phyloP scores from a whole-genome alignment of 1,284 basidiomycete species.

The Boletus smithii region DNA sequence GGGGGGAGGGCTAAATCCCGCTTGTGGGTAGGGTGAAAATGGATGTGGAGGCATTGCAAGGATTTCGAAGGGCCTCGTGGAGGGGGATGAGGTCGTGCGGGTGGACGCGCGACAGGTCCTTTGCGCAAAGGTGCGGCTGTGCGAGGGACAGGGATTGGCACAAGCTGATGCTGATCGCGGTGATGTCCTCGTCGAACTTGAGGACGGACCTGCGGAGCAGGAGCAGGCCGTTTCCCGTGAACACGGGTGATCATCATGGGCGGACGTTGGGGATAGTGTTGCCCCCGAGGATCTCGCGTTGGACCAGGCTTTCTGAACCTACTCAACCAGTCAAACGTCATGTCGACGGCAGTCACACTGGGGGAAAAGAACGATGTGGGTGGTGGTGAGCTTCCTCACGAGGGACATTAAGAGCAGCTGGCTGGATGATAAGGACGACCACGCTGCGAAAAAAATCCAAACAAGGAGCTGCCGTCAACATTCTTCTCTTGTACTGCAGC shows the following conservation, averaged over 20 bases:
- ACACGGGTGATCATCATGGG: conserved; percentile 13
- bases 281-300: conserved; percentile 19
- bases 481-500: conserved; percentile 27
- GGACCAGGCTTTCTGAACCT: conserved; percentile 22
- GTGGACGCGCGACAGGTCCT: conserved; percentile 14
- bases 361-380: conserved; percentile 9
- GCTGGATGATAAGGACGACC: conserved; percentile 27
- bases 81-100: conserved; percentile 12
- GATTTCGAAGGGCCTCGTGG: conserved; percentile 17
- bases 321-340: conserved; percentile 31
- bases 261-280: conserved; percentile 17
- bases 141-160: conserved; percentile 13
- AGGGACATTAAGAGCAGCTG: conserved; percentile 31
- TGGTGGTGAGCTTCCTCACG: conserved; percentile 11
- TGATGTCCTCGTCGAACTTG: conserved; percentile 23
- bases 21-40: conserved; percentile 28
- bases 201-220: conserved; percentile 17
- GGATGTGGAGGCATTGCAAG: conserved; percentile 26
- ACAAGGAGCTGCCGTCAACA: conserved; percentile 26
- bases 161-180: conserved; percentile 13
- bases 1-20: conserved; percentile 14
- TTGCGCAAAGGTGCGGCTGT: conserved; percentile 16
- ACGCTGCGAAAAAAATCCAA: conserved; percentile 24
- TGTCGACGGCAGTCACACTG: conserved; percentile 13
- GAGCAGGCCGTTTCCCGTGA: conserved; percentile 21